Evolutionary conservation across 371 early-diverging fungal genomes (phyloP).

Genomic region (Coemansia sp.): DNA sequence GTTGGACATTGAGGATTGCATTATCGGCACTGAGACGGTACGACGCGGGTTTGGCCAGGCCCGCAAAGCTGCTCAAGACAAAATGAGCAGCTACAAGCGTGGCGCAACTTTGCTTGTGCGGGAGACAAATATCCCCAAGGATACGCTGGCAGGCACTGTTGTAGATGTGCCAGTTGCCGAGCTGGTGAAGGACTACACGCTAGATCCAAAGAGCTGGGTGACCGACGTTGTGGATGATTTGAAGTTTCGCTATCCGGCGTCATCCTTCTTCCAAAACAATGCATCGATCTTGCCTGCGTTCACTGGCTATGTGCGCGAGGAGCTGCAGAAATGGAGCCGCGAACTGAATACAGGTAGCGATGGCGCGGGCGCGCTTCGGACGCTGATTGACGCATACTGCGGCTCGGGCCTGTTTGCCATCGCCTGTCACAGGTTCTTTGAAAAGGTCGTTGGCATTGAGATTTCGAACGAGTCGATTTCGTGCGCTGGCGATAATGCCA

Average conservation of each 20-base stretch:
- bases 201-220: conserved; percentile 45
- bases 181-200: conserved; percentile 36
- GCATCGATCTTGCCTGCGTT: conserved; percentile 60
- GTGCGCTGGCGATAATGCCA: conserved; percentile 61
- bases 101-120: conserved; percentile 60
- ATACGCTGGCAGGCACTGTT: conserved; percentile 50
- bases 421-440: conserved; percentile 56
- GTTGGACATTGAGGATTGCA: conserved; percentile 65
- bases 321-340: conserved; percentile 46
- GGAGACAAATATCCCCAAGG: conserved; percentile 53
- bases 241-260: conserved; percentile 52
- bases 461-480: conserved; percentile 57
- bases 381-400: conserved; percentile 68
- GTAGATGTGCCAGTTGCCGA: conserved; percentile 48
- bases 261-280: conserved; percentile 71
- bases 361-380: conserved; percentile 44
- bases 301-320: conserved; percentile 55
- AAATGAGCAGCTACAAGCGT: conserved; percentile 53
- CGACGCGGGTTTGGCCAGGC: conserved; percentile 49
- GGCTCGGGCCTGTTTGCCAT: conserved; percentile 70
- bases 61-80: conserved; percentile 36
- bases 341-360: conserved; percentile 1
- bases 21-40: conserved; percentile 59
- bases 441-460: conserved; percentile 66
- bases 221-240: conserved; percentile 50